phyloP scores from a whole-genome alignment of 495 filamentous ascomycete species.

The Xylaria flabelliformis region DNA sequence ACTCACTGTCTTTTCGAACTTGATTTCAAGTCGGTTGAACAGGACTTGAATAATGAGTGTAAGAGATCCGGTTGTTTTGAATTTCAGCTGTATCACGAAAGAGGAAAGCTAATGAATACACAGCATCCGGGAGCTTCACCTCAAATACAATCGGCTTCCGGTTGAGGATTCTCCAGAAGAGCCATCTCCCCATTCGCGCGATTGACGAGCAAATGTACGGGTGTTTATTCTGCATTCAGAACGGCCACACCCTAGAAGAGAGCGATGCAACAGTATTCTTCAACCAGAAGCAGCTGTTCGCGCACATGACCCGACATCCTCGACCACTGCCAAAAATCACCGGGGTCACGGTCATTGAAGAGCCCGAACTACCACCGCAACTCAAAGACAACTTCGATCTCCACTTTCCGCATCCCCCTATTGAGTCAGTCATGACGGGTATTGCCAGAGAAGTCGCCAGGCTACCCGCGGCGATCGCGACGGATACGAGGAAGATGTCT shows the following conservation, averaged over 20 bases:
- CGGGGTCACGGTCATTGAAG: conserved; percentile 49
- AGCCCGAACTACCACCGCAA: conserved; percentile 27
- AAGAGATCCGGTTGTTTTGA: conserved; percentile 20
- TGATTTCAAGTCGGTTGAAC: conserved; percentile 45
- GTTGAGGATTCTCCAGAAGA: conserved; percentile 51
- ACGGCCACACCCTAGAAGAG: conserved; percentile 44
- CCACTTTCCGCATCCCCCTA: conserved; percentile 47
- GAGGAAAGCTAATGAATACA: conserved; percentile 21
- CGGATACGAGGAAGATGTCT: conserved; percentile 37
- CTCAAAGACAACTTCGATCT: conserved; percentile 53
- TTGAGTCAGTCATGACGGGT: conserved; percentile 38
- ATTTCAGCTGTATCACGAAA: background rate
- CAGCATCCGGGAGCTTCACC: conserved; percentile 43
- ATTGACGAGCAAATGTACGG: conserved; percentile 48
- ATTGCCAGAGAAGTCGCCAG: conserved; percentile 38
- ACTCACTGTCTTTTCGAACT: conserved; percentile 50
- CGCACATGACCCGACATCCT: conserved; percentile 49
- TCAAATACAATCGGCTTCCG: conserved; percentile 45
- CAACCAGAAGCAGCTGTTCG: conserved; percentile 45
- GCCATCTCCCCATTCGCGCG: conserved; percentile 45
- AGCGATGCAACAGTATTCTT: conserved; percentile 54
- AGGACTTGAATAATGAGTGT: conserved; percentile 47
- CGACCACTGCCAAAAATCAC: conserved; percentile 48
- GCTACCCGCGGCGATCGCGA: conserved; percentile 47
- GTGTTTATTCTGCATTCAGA: conserved; percentile 51